Percentiles rank a stretch among this genome's conserved stretches.
These are phyloP conservation scores for Grifola frondosa DNA, from an alignment of 1,284 basidiomycete genomes.

Conservation along the genomic window DNA sequence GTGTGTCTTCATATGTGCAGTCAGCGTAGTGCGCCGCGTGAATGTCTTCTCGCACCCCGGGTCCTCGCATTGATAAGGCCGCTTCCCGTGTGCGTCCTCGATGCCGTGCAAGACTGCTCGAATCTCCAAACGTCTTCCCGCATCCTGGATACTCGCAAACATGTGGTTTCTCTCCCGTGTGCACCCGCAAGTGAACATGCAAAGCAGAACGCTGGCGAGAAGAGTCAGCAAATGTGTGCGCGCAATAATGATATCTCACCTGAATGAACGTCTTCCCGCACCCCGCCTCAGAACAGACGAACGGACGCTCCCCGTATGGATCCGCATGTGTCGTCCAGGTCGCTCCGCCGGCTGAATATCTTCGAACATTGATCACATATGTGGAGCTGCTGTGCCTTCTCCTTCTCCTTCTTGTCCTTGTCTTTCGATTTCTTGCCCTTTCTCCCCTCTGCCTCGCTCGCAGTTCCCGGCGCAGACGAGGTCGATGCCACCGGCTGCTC, in stretches of 20 bases:
- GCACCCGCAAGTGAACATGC: slow-evolving; percentile 82
- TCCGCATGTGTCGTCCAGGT: slow-evolving; percentile 79
- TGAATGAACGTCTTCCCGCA: slow-evolving; percentile 88
- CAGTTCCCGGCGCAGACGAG: slow-evolving; percentile 36
- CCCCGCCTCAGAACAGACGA: slow-evolving; percentile 63
- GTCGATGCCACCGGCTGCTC: slow-evolving; percentile 48
- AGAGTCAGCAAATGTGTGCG: slow-evolving; percentile 13
- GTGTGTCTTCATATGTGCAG: slow-evolving; percentile 80
- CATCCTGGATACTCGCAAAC: slow-evolving; percentile 85
- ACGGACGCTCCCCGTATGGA: slow-evolving; percentile 91
- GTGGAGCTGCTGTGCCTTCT: slow-evolving; percentile 35
- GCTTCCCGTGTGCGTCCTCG: slow-evolving; percentile 84
- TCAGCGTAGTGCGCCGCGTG: slow-evolving; percentile 77
- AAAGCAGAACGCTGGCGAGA: slow-evolving; percentile 76
- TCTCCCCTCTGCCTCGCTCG: slow-evolving; percentile 7
- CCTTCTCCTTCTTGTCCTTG: slow-evolving; percentile 25
- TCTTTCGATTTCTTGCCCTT: slow-evolving; percentile 16
- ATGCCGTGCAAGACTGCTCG: slow-evolving; percentile 85
- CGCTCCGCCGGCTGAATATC: slow-evolving; percentile 73
- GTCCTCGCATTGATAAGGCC: slow-evolving; percentile 80
- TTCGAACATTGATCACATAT: slow-evolving; percentile 70
- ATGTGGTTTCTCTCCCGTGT: slow-evolving; percentile 89
- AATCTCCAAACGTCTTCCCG: slow-evolving; percentile 82
- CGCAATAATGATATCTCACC: slow-evolving; percentile 40
- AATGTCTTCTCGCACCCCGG: slow-evolving; percentile 82